Conservation (phyloP, 192 early-diverging fungal genomes). For the Entophlyctis luteolus region DNA sequence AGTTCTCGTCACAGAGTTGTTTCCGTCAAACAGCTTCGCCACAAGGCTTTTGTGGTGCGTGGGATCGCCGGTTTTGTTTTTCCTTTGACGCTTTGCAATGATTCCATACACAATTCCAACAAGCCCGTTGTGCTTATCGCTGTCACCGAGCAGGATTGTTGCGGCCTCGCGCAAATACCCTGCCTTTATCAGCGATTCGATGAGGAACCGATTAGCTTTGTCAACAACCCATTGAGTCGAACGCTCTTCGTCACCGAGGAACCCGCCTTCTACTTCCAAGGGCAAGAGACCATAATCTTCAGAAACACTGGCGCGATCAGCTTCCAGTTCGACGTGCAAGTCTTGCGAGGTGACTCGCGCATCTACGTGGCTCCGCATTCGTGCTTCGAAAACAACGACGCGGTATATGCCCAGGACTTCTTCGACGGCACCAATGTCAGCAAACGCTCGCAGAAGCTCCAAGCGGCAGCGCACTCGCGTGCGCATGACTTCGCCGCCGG, state of each 20-base stretch:
- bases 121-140: not conserved
- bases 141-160: not conserved
- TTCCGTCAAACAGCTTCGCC: not conserved
- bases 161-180: not conserved
- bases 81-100: not conserved
- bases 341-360: too few species aligned
- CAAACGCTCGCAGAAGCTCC: not conserved
- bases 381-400: not conserved
- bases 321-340: too few species aligned
- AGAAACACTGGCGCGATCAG: too few species aligned
- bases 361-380: not conserved
- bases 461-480: not conserved
- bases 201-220: not conserved
- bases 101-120: conserved; percentile 4
- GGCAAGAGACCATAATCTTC: too few species aligned
- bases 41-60: too few species aligned
- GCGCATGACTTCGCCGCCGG: not conserved
- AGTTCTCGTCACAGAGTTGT: not conserved
- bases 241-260: too few species aligned
- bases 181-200: not conserved
- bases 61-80: not conserved
- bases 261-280: too few species aligned
- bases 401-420: not conserved
- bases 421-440: not conserved
- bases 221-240: not conserved